Conservation (phyloP, 257 asterid genomes). For the Solanum arcanum region DNA sequence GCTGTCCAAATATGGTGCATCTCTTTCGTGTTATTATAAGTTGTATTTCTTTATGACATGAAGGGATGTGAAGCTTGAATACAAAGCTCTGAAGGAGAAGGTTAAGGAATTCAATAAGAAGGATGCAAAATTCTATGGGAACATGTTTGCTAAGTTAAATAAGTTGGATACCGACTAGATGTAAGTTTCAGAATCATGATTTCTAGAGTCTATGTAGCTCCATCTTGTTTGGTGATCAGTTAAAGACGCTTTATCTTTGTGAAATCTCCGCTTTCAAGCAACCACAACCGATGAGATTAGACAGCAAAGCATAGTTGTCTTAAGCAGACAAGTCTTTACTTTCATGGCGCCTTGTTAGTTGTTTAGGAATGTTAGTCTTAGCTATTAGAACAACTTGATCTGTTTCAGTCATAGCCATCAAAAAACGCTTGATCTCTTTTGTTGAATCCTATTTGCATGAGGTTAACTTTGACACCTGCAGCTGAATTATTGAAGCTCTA, state of each 20-base stretch:
- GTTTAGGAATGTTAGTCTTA: background rate
- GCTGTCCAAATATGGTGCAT: background rate
- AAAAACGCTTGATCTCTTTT: background rate
- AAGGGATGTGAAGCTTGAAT: conserved; percentile 35
- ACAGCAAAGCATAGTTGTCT: conserved; percentile 38
- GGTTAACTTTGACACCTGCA: background rate
- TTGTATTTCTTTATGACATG: background rate
- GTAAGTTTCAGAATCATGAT: conserved; percentile 6
- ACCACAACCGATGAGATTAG: conserved; percentile 24
- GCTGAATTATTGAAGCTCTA: background rate
- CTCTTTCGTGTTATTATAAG: background rate
- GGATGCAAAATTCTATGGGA: conserved; percentile 36
- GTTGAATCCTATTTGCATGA: background rate
- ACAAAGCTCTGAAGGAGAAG: conserved; percentile 27
- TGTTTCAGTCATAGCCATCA: background rate
- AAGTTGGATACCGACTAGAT: conserved; percentile 5
- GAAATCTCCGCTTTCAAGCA: conserved; percentile 27
- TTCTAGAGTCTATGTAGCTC: background rate
- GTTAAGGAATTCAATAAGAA: conserved; percentile 32
- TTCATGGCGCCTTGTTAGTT: background rate
- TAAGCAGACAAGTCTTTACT: background rate
- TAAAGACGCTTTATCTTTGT: background rate
- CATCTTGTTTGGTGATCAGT: background rate
- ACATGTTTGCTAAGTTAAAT: conserved; percentile 33
- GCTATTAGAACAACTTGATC: too few relatives aligned